Evolutionary conservation across 1,139 yeast genomes (phyloP), one percentile per base, ranked within the genome.

Genomic region (Sporopachydermia cereana): DNA sequence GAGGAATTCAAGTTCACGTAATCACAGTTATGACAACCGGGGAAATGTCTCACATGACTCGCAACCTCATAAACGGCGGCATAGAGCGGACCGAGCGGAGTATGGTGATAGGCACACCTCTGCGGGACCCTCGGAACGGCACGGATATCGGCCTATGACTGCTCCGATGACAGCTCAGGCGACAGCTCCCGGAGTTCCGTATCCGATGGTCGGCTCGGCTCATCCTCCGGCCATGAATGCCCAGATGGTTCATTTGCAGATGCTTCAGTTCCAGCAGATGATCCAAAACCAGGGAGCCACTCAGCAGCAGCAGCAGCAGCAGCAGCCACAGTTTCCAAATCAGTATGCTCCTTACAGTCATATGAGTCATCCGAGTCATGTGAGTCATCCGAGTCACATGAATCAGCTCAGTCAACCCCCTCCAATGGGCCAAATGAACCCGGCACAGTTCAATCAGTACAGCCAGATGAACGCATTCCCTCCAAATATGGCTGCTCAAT

Each of bases 211-310:
- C 17, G 12, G 9, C 29, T 24, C 12, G 14, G 25, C 9, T 5
- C 12, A 5, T 20, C 18, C 18, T 34, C 18, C 22, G 39, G 30
- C 30, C 41, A 17, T 5, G 5, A 36, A 42, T 9, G 21, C 17
- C 22, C 12, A 31, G 12, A 31, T 20, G 21, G 25, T 17, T 14
- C 44, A 42, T 16, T 9, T 42, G 43, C 44, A 42, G 20, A 36
- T 31, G 44, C 41, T 20, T 12, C 44, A 61, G 42, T 53, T 64
- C 42, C 62, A 61, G 42, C 59, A 62, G 45, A 54, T 64, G 34
- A 66, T 64, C 46, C 66, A 62, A 45, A 5, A 34, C 12, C 39
- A 34, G 22, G 9, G 9, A 7, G 9, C 5, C 9, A 17, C 36
- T 7, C 39, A 34, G 22, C 9, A 12, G 39, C 39, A 5, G 5